phyloP scores from a whole-genome alignment of 2,329 filamentous ascomycete species.

The Biscogniauxia sp. region DNA sequence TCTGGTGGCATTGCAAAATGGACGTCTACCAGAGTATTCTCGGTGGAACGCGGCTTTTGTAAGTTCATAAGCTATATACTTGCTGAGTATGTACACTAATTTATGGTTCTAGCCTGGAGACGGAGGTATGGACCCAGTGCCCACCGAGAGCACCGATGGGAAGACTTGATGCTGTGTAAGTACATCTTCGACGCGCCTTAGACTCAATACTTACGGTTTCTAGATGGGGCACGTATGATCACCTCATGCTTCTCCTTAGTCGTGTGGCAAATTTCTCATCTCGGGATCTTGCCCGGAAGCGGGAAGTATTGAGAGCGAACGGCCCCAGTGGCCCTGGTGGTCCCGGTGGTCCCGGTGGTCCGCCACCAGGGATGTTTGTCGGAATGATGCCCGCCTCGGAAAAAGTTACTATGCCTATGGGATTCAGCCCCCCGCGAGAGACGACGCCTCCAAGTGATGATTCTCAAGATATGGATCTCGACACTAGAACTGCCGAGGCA shows the following conservation, averaged over 20 bases:
- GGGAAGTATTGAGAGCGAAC: constrained; percentile 60
- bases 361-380: constrained; percentile 47
- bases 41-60: constrained; percentile 83
- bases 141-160: constrained; percentile 81
- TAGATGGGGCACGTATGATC: constrained; percentile 86
- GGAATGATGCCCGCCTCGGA: constrained; percentile 55
- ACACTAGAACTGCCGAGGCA: constrained; percentile 65
- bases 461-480: constrained; percentile 57
- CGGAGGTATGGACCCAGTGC: constrained; percentile 78
- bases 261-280: constrained; percentile 76
- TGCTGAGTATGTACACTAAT: constrained; percentile 1
- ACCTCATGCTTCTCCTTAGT: constrained; percentile 77
- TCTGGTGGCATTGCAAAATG: constrained; percentile 96
- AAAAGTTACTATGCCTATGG: constrained; percentile 49
- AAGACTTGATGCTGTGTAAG: constrained; percentile 68
- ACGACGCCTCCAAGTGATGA: constrained; percentile 42
- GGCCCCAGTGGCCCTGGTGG: constrained; percentile 46
- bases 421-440: constrained; percentile 51
- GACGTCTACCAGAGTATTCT: constrained; percentile 89
- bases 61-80: constrained; percentile 40
- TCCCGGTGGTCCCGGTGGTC: constrained; percentile 46
- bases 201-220: constrained; percentile 23
- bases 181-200: constrained; percentile 4
- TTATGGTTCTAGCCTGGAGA: constrained; percentile 63
- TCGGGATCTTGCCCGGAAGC: constrained; percentile 75